Conservation (phyloP, 2,329 filamentous ascomycete species). For the Pestalotiopsis sp. region DNA sequence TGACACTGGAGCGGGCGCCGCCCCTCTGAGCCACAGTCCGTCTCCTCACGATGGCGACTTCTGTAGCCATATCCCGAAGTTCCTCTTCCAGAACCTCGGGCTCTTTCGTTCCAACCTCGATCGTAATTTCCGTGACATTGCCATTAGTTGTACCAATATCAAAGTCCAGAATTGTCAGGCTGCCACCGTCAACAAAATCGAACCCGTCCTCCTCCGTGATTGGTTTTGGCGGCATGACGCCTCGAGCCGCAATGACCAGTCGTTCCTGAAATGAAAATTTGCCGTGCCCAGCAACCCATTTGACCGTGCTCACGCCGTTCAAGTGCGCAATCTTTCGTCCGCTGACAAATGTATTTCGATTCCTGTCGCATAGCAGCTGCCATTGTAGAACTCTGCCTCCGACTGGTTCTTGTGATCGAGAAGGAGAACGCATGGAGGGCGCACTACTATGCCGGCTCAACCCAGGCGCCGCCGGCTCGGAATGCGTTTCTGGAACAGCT, state of each 20-base stretch:
- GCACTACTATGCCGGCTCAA: conserved; percentile 44
- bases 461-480: conserved; percentile 29
- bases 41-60: conserved; percentile 78
- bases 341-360: conserved; percentile 71
- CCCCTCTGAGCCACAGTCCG: conserved; percentile 70
- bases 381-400: conserved; percentile 61
- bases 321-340: conserved; percentile 69
- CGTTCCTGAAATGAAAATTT: conserved; percentile 53
- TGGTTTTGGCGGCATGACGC: conserved; percentile 61
- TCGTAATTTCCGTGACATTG: conserved; percentile 58
- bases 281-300: conserved; percentile 68
- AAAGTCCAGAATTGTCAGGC: conserved; percentile 75
- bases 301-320: conserved; percentile 67
- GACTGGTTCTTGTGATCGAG: conserved; percentile 38
- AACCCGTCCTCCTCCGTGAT: conserved; percentile 71
- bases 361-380: conserved; percentile 70
- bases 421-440: conserved; percentile 42
- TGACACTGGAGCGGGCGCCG: conserved; percentile 49
- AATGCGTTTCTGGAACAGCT: conserved; percentile 51
- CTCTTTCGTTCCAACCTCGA: conserved; percentile 74
- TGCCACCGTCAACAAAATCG: conserved; percentile 78
- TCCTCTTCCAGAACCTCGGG: conserved; percentile 76
- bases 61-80: conserved; percentile 72
- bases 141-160: conserved; percentile 64
- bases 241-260: conserved; percentile 73